These are phyloP conservation scores for Penicillium sp. DNA, from an alignment of 2,329 filamentous ascomycete species.

Conservation along the genomic window DNA sequence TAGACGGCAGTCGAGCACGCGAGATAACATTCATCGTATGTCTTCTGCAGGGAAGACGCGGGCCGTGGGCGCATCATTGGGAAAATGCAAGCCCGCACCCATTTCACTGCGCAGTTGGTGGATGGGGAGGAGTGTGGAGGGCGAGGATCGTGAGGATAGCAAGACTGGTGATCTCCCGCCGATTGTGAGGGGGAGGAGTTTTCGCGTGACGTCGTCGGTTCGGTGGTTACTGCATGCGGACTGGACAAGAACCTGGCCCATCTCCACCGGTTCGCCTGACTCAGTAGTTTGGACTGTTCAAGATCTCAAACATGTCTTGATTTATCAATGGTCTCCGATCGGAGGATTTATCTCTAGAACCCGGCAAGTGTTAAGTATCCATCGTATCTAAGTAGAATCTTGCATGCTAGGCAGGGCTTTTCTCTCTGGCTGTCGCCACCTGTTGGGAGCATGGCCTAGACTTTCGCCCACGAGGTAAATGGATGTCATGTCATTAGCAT, in stretches of 20 bases:
- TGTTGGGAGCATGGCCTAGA: not conserved
- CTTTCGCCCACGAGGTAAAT: not conserved
- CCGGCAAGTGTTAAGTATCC: too few species aligned
- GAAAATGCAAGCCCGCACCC: constrained; percentile 23
- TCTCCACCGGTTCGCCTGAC: not conserved
- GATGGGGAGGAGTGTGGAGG: constrained; percentile 19
- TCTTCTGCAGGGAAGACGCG: constrained; percentile 84
- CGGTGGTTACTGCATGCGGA: constrained; percentile 24
- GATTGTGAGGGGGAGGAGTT: constrained; percentile 24
- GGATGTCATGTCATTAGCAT: not conserved
- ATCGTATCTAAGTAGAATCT: too few species aligned
- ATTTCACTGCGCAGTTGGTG: constrained; percentile 24
- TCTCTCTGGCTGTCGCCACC: not conserved
- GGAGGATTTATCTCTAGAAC: not conserved
- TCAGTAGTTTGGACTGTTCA: not conserved
- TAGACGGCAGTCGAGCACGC: constrained; percentile 95
- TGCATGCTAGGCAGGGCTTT: too few species aligned
- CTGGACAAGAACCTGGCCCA: not conserved
- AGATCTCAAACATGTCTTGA: not conserved
- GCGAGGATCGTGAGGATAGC: constrained; percentile 10
- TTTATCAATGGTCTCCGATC: not conserved
- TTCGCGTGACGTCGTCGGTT: constrained; percentile 39
- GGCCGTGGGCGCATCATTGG: constrained; percentile 59
- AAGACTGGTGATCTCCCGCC: constrained; percentile 20
- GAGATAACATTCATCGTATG: constrained; percentile 94